Percentiles rank a stretch among this genome's conserved stretches.
Evolutionary conservation across 2,329 filamentous ascomycete species (phyloP).

Genomic region (Dactylellina parvicollis): DNA sequence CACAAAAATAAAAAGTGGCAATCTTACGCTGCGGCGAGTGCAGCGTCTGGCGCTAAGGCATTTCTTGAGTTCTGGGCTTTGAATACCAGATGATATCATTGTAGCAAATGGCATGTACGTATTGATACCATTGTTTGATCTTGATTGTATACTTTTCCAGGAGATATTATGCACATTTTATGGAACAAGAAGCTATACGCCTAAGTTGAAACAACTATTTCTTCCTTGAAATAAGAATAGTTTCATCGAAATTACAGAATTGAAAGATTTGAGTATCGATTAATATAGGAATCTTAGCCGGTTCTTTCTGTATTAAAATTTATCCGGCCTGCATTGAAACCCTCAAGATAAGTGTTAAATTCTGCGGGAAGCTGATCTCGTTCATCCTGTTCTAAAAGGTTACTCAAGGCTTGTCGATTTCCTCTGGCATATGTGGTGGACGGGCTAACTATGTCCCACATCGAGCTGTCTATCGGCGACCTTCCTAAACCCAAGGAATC

Average conservation of each 20-base stretch:
- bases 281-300: too few species aligned
- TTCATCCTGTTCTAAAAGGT: background rate
- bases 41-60: slow-evolving; percentile 58
- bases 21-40: slow-evolving; percentile 58
- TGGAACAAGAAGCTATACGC: too few species aligned
- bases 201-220: too few species aligned
- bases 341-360: background rate
- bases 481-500: background rate
- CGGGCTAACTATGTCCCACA: background rate
- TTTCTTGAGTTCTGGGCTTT: slow-evolving; percentile 55
- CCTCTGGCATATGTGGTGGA: background rate
- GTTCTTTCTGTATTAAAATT: background rate
- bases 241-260: too few species aligned
- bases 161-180: too few species aligned
- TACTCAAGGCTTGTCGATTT: background rate
- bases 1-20: slow-evolving; percentile 60
- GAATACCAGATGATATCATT: too few species aligned
- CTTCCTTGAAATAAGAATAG: too few species aligned
- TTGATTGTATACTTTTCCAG: too few species aligned
- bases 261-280: too few species aligned
- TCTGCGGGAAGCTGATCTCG: background rate
- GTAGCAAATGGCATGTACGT: too few species aligned
- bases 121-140: too few species aligned
- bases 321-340: background rate
- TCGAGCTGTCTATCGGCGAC: background rate